A percentile compares a stretch with the other conserved stretches of the same genome.
phyloP scores from a whole-genome alignment of 2,329 filamentous ascomycete genomes.

The Apiospora sp. region DNA sequence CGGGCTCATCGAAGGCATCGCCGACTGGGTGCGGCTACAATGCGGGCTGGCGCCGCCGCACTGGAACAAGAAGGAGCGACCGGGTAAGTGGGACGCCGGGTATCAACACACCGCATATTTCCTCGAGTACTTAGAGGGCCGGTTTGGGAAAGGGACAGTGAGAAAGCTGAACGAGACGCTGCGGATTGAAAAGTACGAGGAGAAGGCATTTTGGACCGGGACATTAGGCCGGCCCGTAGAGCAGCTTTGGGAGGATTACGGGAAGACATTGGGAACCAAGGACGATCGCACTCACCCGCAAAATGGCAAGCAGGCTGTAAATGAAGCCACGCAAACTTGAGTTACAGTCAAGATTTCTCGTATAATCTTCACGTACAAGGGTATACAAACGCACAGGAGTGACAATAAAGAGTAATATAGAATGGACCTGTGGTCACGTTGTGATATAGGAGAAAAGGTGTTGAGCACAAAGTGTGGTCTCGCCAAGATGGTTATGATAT shows the following conservation, averaged over 20 bases:
- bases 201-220: slow-evolving; percentile 71
- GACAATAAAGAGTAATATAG: background rate
- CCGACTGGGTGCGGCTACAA: slow-evolving; percentile 88
- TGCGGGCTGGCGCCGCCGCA: slow-evolving; percentile 79
- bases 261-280: slow-evolving; percentile 39
- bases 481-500: background rate
- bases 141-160: slow-evolving; percentile 67
- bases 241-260: slow-evolving; percentile 80
- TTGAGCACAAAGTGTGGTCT: background rate
- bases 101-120: slow-evolving; percentile 95
- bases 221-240: slow-evolving; percentile 72
- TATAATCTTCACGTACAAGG: background rate
- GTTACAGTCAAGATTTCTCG: background rate
- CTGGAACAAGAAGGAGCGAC: slow-evolving; percentile 65
- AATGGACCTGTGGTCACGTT: background rate
- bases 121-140: slow-evolving; percentile 80
- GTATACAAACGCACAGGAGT: background rate
- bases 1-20: slow-evolving; percentile 88
- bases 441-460: background rate
- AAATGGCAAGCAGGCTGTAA: slow-evolving; percentile 23
- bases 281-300: slow-evolving; percentile 26
- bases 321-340: slow-evolving; percentile 33
- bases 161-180: slow-evolving; percentile 73
- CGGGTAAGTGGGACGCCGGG: slow-evolving; percentile 80
- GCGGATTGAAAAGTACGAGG: slow-evolving; percentile 67